Percentiles rank a stretch among this genome's conserved stretches.
Evolutionary conservation across 371 early-diverging fungal genomes (phyloP).

Genomic region (Mucor lusitanicus): DNA sequence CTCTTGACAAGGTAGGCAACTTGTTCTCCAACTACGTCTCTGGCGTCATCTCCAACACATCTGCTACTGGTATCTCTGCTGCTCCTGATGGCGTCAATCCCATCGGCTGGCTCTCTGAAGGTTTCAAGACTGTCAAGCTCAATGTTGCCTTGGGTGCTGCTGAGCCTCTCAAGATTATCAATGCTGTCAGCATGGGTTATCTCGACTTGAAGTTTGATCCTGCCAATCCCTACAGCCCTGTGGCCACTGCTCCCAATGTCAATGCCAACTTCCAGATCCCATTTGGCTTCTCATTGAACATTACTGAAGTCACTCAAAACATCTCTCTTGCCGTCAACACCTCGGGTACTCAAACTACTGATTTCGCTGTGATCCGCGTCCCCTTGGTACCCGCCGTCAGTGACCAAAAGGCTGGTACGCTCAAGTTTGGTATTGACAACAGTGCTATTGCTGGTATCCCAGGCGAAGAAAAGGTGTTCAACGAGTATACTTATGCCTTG

Average conservation of each 20-base stretch:
- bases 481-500: conserved; percentile 52
- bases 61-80: conserved; percentile 59
- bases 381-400: conserved; percentile 49
- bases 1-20: conserved; percentile 45
- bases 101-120: conserved; percentile 59
- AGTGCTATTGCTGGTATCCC: conserved; percentile 47
- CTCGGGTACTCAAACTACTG: conserved; percentile 22
- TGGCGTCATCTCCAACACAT: conserved; percentile 49
- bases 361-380: conserved; percentile 51
- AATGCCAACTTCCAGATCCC: conserved; percentile 57
- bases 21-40: conserved; percentile 61
- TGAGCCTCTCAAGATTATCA: conserved; percentile 51
- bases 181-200: conserved; percentile 55
- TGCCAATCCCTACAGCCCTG: conserved; percentile 51
- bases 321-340: conserved; percentile 46
- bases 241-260: conserved; percentile 49
- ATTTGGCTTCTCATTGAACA: conserved; percentile 57
- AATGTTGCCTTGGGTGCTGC: conserved; percentile 51
- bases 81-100: conserved; percentile 62
- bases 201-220: conserved; percentile 55
- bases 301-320: conserved; percentile 56
- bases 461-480: conserved; percentile 42
- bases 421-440: conserved; percentile 51
- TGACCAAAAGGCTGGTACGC: conserved; percentile 46
- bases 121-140: conserved; percentile 54